Base-by-base conservation (phyloP, 192 early-diverging fungal species). In the Rhizophagus clarus region DNA sequence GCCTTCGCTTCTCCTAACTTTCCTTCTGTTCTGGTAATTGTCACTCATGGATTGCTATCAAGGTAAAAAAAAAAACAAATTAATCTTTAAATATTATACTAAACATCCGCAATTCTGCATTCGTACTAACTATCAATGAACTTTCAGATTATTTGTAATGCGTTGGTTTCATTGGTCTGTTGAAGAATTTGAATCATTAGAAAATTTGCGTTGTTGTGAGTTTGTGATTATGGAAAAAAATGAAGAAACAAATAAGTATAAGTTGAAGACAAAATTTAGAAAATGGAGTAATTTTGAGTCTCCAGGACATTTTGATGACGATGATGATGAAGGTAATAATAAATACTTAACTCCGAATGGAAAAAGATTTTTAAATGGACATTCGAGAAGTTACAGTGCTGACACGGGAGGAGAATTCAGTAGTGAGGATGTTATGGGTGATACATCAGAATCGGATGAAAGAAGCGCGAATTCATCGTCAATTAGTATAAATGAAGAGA, bases 91-190 rank as follows among this genome's bases (percentile, higher is more conserved):
- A 20, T 51, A 51, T 51, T 2, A 51, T 51, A 51, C 8, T 6
- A 6, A 51, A 15, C 49, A 51, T 20, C 17, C 20, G 14, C 6
- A 56, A 22, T 20, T 20, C 17, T 51, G 14, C 6, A 56, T 56
- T 20, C 17, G 17, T 17, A 51, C 15, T 56, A 56, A 22, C 5
- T 56, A 56, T 56, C 17, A 56, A 20, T 22, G 15, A 4, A 56
- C 17, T 60, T 34, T 71, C 31, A 37, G 75, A 11, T 31, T 77
- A 22, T 77, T 77, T 51, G 31, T 66, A n/a, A 77, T 62, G 40
- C 56, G 75, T 26, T 77, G 75, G 75, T 77, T 56, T 62, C 75
- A 77, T 31, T 77, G 67, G 67, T 69, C 67, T 20, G 67, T 69
- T 29, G 67, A 69, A 69, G 28, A 69, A 34, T 69, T 69, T 3